Evolutionary conservation across 352 stramenopile genomes (phyloP).

Genomic region (Pythium aristosporum): DNA sequence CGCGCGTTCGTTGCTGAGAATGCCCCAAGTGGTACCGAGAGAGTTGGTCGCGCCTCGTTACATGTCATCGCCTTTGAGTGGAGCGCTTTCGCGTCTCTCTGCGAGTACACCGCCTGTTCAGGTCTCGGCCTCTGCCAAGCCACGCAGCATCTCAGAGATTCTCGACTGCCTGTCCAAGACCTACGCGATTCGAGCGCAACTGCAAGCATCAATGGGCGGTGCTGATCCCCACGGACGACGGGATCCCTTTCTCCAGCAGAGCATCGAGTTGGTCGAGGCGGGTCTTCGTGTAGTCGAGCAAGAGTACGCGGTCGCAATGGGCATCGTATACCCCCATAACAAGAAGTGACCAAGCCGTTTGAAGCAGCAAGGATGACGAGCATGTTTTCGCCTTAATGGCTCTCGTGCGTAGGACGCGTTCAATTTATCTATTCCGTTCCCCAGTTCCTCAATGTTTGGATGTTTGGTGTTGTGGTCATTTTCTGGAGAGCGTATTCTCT

Average conservation of each 20-base stretch:
- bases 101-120: neutral
- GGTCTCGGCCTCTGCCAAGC: neutral
- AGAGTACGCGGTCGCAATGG: neutral
- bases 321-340: neutral
- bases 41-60: no score
- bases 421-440: no score
- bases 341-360: neutral
- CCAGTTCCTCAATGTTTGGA: no score
- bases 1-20: no score
- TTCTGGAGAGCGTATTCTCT: no score
- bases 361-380: no score
- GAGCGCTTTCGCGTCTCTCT: no score
- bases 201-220: neutral
- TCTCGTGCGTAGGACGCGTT: no score
- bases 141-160: neutral
- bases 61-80: no score
- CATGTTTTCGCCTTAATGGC: no score
- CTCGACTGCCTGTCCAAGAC: neutral
- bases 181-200: neutral
- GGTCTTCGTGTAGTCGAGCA: neutral
- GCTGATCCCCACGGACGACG: neutral
- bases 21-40: no score
- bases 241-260: neutral
- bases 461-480: no score
- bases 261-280: neutral